Evolutionary conservation across 495 filamentous ascomycete species (phyloP).

Genomic region (Aspergillus ostianus): DNA sequence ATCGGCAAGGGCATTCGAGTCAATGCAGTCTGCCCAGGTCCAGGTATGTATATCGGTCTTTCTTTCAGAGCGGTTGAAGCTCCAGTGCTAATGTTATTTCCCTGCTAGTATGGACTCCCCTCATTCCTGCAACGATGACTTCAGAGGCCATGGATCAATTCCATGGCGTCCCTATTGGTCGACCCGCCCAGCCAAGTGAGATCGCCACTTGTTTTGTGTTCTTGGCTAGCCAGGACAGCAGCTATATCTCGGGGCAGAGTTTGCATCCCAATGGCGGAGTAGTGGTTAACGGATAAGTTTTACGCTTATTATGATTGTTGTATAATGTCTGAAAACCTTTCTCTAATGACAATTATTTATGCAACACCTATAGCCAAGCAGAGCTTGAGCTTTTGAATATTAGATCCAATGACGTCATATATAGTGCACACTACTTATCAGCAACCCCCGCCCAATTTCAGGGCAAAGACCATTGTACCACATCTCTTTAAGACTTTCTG

Average conservation of each 20-base stretch:
- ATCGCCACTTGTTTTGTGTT: conserved; percentile 86
- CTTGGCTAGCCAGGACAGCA: conserved; percentile 72
- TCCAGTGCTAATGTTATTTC: not conserved
- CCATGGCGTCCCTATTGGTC: conserved; percentile 68
- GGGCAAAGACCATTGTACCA: too few relatives aligned
- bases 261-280: conserved; percentile 70
- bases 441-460: too few relatives aligned
- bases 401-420: too few relatives aligned
- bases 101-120: conserved; percentile 70
- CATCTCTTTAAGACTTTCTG: too few relatives aligned
- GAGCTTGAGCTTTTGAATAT: too few relatives aligned
- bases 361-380: too few relatives aligned
- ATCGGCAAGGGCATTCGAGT: conserved; percentile 72
- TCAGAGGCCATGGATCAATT: conserved; percentile 69
- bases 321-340: too few relatives aligned
- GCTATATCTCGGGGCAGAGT: conserved; percentile 57
- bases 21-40: conserved; percentile 78
- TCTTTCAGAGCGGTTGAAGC: not conserved
- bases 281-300: conserved; percentile 56
- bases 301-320: not conserved
- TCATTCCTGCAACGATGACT: conserved; percentile 77
- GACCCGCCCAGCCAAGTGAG: conserved; percentile 75
- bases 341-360: too few relatives aligned
- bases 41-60: conserved; percentile 35
- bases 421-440: too few relatives aligned